Conservation (phyloP, 2,329 filamentous ascomycete genomes). For the Thyridium curvatum region DNA sequence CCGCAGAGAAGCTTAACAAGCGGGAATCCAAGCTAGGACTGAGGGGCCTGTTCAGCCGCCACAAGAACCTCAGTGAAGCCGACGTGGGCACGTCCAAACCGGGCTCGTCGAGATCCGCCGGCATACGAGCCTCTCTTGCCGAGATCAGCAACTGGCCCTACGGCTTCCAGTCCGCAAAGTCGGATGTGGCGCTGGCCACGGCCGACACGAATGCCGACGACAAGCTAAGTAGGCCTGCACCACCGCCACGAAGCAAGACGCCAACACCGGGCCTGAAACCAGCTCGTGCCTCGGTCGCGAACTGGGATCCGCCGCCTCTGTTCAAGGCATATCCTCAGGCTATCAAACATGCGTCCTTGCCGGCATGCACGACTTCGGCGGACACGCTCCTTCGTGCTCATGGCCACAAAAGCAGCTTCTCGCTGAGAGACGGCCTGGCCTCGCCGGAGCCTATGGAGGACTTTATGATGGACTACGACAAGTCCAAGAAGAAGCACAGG, state of each 20-base stretch:
- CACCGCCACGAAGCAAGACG: not conserved
- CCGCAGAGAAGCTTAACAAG: conserved; percentile 28
- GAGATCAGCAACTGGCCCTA: conserved; percentile 39
- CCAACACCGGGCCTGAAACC: conserved; percentile 8
- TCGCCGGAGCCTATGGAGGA: conserved; percentile 15
- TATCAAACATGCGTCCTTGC: conserved; percentile 66
- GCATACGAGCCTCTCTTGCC: conserved; percentile 38
- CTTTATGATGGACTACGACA: conserved; percentile 21
- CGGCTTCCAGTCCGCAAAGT: conserved; percentile 23
- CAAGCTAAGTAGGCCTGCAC: not conserved
- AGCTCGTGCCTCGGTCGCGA: conserved; percentile 24
- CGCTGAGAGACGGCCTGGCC: conserved; percentile 24
- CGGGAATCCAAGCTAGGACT: conserved; percentile 47
- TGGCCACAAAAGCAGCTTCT: conserved; percentile 39
- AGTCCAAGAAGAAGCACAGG: conserved; percentile 42
- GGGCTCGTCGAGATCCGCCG: conserved; percentile 16
- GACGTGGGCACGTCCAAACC: conserved; percentile 11
- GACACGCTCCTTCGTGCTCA: conserved; percentile 63
- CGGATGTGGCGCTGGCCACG: conserved; percentile 25
- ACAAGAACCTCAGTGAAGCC: conserved; percentile 28
- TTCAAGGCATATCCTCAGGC: conserved; percentile 86
- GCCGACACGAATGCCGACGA: not conserved
- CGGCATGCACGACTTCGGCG: conserved; percentile 59
- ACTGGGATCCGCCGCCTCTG: conserved; percentile 67
- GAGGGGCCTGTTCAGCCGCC: conserved; percentile 43